A percentile compares a stretch with the other conserved stretches of the same genome.
Conservation (phyloP, 2,329 filamentous ascomycete genomes). For the Sporothrix dimorphospora region DNA sequence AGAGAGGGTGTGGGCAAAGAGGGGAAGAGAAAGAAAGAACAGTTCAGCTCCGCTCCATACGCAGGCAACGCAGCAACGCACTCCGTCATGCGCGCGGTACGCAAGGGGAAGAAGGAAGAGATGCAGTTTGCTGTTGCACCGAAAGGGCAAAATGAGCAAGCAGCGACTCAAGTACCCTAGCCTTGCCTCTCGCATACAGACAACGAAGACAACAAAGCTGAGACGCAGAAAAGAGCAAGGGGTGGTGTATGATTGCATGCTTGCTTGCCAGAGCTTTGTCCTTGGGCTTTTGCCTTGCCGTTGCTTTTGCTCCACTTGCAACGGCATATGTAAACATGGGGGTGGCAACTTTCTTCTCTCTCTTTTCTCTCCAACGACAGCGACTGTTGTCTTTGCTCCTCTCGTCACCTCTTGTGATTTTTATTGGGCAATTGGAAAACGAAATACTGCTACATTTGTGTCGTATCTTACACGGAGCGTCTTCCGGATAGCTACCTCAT, state of each 20-base stretch:
- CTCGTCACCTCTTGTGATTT: not conserved
- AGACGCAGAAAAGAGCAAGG: not conserved
- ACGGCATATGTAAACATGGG: not conserved
- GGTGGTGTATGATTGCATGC: not conserved
- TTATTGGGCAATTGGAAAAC: slow-evolving; percentile 20
- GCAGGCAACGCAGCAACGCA: too few species aligned
- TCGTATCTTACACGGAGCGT: not conserved
- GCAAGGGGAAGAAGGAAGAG: not conserved
- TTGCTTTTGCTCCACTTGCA: not conserved
- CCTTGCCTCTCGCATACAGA: not conserved
- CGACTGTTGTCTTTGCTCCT: not conserved
- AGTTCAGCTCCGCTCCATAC: too few species aligned
- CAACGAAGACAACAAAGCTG: not conserved
- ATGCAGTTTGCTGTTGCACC: not conserved
- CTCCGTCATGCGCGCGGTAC: too few species aligned
- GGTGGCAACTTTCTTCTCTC: not conserved
- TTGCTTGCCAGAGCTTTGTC: not conserved
- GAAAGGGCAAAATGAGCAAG: not conserved
- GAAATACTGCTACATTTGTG: too few species aligned
- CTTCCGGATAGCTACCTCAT: not conserved
- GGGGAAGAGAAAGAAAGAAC: not conserved
- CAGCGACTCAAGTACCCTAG: not conserved
- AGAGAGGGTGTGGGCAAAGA: not conserved
- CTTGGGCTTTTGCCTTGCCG: not conserved
- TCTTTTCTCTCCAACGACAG: not conserved